Evolutionary conservation across 176 grass and related monocot genomes (phyloP).

Genomic region (Carex myosuroides): DNA sequence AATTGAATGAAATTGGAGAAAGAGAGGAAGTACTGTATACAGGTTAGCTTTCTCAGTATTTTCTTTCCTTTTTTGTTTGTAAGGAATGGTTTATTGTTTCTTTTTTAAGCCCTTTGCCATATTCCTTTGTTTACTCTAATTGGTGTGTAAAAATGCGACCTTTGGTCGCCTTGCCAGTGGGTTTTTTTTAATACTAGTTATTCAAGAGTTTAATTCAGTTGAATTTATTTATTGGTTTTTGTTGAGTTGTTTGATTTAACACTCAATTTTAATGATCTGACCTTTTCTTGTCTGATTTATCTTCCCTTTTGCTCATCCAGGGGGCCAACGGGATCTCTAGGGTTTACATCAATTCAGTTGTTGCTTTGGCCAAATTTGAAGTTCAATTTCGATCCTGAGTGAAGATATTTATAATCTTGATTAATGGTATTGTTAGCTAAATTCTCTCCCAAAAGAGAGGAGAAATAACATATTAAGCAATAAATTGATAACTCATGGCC

Average conservation of each 20-base stretch:
- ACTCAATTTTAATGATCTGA: conserved; percentile 20
- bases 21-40: background rate
- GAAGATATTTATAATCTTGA: background rate
- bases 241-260: background rate
- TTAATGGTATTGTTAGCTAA: background rate
- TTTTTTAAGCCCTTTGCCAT: background rate
- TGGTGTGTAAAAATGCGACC: background rate
- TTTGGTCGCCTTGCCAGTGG: background rate
- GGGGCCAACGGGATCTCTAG: background rate
- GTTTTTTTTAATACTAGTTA: background rate
- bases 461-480: background rate
- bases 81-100: background rate
- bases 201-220: background rate
- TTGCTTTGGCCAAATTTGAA: background rate
- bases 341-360: background rate
- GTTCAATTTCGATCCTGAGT: background rate
- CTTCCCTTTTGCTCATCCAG: background rate
- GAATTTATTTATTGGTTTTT: background rate
- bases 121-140: background rate
- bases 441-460: conserved; percentile 10
- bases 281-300: background rate
- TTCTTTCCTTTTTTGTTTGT: background rate
- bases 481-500: conserved; percentile 33
- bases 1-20: conserved; percentile 6
- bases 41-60: background rate